Base-by-base conservation (phyloP, 2,329 filamentous ascomycete species). In the Colletotrichum abscissum region DNA sequence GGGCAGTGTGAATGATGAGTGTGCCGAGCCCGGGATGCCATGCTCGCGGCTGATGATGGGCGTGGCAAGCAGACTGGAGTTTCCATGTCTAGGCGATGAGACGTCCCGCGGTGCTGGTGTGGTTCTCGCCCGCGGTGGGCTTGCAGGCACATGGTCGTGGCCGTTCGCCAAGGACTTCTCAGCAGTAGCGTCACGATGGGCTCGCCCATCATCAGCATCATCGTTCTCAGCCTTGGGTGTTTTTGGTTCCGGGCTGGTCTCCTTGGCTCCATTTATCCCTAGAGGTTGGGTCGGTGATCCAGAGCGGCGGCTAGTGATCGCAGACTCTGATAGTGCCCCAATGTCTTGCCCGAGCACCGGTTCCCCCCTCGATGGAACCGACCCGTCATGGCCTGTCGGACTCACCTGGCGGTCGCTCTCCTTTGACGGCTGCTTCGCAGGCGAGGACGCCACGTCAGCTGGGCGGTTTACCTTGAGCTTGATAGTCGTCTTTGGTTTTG, bases 391-490 rank as follows among this genome's bases (percentile, higher is more conserved):
- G 24, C 38, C 63, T 26, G 55, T 42, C 24, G 55, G 9, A 3
- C 38, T 62, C 5, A 4, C 19, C 16, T 5, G n/a, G 26, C 22
- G 35, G 54, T 33, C 58, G 22, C 24, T 38, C 58, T 54, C 49
- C 5, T 26, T 46, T 4, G 7, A 58, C 33, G 30, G 54, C 8
- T 24, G 60, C n/a, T 22, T 66, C 4, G 42, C 46, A 16, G 54
- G 54, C 14, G 69, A 63, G 3, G 58, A 22, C 8, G 60, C 63
- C 16, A 11, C 12, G 49, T 63, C 46, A 22, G 55, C 42, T 57
- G 69, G 76, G 19, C 78, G 77, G 55, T 81, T 85, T 33, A 89
- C 79, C 78, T 89, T 91, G 71, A 91, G 79, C 78, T 89, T 90
- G 78, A 91, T 89, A 11, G 84, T 81, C 22, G 85, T 84, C 52